These are phyloP conservation scores for Quercus parvula DNA, from an alignment of 306 rosid genomes.

Conservation along the genomic window DNA sequence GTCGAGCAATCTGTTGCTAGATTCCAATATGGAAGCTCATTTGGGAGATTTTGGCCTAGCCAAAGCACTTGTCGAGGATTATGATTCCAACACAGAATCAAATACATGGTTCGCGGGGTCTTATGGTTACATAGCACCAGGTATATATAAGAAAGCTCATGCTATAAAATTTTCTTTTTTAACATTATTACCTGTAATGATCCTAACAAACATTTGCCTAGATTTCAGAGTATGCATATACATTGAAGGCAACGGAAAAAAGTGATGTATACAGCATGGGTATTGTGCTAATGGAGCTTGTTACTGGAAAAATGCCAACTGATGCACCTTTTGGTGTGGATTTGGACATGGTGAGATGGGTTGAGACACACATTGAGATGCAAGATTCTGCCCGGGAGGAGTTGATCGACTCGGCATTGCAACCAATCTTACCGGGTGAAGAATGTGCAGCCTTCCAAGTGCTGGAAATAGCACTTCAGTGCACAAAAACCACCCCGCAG, in stretches of 20 bases:
- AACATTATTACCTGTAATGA: background rate
- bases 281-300: conserved; percentile 84
- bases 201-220: conserved; percentile 1
- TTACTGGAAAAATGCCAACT: conserved; percentile 88
- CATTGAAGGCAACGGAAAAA: conserved; percentile 78
- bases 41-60: conserved; percentile 97
- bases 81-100: conserved; percentile 66
- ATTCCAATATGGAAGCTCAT: conserved; percentile 88
- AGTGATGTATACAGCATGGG: conserved; percentile 98
- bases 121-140: conserved; percentile 94
- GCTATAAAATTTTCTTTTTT: background rate
- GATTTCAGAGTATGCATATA: conserved; percentile 77
- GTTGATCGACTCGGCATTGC: conserved; percentile 62
- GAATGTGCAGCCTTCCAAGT: conserved; percentile 68
- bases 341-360: conserved; percentile 98
- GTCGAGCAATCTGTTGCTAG: conserved; percentile 77
- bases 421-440: conserved; percentile 54
- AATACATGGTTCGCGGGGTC: conserved; percentile 86
- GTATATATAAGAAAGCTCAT: conserved; percentile 27
- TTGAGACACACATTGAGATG: conserved; percentile 53
- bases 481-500: conserved; percentile 72
- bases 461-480: conserved; percentile 83
- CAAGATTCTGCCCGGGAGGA: conserved; percentile 44
- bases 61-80: conserved; percentile 53
- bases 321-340: conserved; percentile 61